A percentile compares a stretch with the other conserved stretches of the same genome.
phyloP scores from a whole-genome alignment of 139 green algal genomes.

The Coelastrella sp. region DNA sequence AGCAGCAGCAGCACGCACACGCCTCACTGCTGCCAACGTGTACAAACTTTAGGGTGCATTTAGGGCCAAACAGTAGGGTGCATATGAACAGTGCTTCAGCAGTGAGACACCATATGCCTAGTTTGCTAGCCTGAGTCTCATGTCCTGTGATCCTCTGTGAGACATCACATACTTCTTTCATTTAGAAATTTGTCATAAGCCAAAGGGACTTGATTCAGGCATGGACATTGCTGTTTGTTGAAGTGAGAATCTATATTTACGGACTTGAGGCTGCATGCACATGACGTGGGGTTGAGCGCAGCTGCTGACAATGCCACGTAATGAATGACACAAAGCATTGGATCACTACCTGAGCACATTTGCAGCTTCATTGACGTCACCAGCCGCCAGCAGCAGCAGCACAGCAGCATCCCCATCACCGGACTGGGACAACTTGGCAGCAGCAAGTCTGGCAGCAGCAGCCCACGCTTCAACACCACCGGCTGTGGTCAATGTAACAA shows the following conservation, averaged over 20 bases:
- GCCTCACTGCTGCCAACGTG: background rate
- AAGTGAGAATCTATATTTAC: no score
- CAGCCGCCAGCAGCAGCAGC: conserved; percentile 29
- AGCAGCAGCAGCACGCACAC: background rate
- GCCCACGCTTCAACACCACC: background rate
- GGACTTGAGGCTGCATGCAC: no score
- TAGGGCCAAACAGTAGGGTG: no score
- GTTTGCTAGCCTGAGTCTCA: no score
- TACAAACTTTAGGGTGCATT: no score
- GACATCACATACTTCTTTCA: no score
- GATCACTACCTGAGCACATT: conserved; percentile 17
- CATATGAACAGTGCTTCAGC: no score
- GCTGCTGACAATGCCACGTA: background rate
- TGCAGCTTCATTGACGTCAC: background rate
- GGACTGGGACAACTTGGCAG: background rate
- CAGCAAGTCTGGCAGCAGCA: conserved; percentile 26
- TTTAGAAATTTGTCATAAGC: no score
- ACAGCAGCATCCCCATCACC: conserved; percentile 7
- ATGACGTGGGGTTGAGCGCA: background rate
- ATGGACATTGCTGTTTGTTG: no score
- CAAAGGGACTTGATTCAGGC: background rate
- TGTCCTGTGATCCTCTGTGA: no score
- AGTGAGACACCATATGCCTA: no score
- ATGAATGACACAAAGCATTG: background rate
- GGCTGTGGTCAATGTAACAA: conserved; percentile 33